A percentile compares a stretch with the other conserved stretches of the same genome.
Evolutionary conservation across 805 yeast genomes (phyloP).

Genomic region (Hanseniaspora taiwanica): DNA sequence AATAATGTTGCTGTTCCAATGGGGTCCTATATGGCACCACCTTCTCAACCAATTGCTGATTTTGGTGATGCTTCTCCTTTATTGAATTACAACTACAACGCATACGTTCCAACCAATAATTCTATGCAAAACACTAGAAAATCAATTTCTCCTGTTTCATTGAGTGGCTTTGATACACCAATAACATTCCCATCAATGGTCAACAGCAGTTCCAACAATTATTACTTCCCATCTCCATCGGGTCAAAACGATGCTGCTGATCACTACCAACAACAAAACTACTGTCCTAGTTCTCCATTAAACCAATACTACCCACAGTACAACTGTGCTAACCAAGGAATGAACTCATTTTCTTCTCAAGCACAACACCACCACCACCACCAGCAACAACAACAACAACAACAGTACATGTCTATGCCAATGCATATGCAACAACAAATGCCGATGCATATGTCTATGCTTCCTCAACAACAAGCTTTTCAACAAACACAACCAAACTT

Average conservation of each 20-base stretch:
- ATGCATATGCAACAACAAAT: not conserved
- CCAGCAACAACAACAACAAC: not conserved
- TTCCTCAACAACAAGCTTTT: not conserved
- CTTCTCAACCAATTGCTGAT: not conserved
- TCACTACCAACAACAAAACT: too few species aligned
- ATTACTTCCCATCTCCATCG: not conserved
- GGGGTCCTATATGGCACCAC: too few species aligned
- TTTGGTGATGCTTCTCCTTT: not conserved
- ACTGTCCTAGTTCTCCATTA: not conserved
- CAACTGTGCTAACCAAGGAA: not conserved
- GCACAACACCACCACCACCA: not conserved
- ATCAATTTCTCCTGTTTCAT: not conserved
- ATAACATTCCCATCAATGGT: not conserved
- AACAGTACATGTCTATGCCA: not conserved
- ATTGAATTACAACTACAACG: not conserved
- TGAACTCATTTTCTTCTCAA: not conserved
- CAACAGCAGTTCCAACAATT: not conserved
- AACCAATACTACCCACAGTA: not conserved
- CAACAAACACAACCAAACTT: not conserved
- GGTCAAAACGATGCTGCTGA: too few species aligned
- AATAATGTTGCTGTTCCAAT: too few species aligned
- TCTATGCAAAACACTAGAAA: too few species aligned
- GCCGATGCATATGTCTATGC: not conserved
- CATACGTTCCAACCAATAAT: too few species aligned
- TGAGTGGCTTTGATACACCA: not conserved